phyloP scores from a whole-genome alignment of 306 rosid species.

The Ormosia semicastrata region DNA sequence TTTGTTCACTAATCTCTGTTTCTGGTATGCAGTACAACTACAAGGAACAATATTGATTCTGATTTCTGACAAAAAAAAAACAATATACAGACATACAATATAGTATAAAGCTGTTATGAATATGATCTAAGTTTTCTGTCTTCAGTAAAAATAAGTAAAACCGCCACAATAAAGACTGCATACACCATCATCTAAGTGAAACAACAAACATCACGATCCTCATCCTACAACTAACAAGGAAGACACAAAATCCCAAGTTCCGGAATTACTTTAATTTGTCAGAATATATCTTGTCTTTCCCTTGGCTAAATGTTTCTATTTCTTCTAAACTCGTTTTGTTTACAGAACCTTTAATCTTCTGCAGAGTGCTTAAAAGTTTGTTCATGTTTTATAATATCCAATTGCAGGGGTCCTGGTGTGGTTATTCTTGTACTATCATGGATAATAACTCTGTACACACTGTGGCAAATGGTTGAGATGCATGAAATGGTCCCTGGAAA shows the following conservation, averaged over 20 bases:
- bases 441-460: conserved; percentile 40
- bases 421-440: conserved; percentile 37
- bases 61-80: too few species aligned
- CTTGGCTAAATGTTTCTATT: neutral
- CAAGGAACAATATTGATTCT: neutral
- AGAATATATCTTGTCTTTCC: neutral
- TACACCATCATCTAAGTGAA: too few species aligned
- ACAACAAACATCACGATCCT: too few species aligned
- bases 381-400: neutral
- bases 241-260: too few species aligned
- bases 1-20: neutral
- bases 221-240: too few species aligned
- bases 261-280: too few species aligned
- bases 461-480: conserved; percentile 55
- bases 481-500: conserved; percentile 48
- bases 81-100: too few species aligned
- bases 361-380: neutral
- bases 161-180: too few species aligned
- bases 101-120: too few species aligned
- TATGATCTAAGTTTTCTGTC: too few species aligned
- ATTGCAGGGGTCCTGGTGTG: conserved; percentile 89
- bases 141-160: too few species aligned
- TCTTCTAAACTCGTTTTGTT: neutral
- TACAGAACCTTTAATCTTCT: neutral
- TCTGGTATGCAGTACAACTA: too few species aligned